phyloP scores from a whole-genome alignment of 2,329 filamentous ascomycete genomes.

The Trichothecium sympodiale region DNA sequence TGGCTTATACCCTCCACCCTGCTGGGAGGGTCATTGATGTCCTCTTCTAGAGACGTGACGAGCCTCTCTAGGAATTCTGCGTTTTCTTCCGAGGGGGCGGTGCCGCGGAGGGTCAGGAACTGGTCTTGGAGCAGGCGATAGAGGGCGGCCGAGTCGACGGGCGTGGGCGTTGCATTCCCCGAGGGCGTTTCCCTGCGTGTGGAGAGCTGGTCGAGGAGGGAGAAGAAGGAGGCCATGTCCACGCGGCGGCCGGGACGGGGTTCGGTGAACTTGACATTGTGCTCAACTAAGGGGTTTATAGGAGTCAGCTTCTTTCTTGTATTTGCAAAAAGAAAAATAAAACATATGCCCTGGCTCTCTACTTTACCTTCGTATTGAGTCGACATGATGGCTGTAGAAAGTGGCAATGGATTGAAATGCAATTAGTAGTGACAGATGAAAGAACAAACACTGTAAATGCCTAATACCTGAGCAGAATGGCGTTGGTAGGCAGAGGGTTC shows the following conservation, averaged over 20 bases:
- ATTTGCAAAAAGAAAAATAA: no score
- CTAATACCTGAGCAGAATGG: no score
- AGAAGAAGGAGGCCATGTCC: conserved; percentile 54
- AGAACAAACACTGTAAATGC: no score
- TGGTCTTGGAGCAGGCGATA: conserved; percentile 50
- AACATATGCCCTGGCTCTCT: no score
- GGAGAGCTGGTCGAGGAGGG: conserved; percentile 43
- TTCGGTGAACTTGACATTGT: conserved; percentile 42
- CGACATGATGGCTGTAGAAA: conserved; percentile 30
- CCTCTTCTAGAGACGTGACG: conserved; percentile 32
- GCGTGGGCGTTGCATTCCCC: conserved; percentile 46
- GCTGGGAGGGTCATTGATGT: conserved; percentile 41
- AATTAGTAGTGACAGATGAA: no score
- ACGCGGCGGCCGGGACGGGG: conserved; percentile 36
- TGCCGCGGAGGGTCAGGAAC: conserved; percentile 37
- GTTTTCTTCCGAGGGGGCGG: conserved; percentile 37
- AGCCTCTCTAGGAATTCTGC: conserved; percentile 38
- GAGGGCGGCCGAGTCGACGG: conserved; percentile 44
- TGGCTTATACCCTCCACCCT: conserved; percentile 44
- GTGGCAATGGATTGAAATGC: neutral
- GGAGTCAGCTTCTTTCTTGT: no score
- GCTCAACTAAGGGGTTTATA: conserved; percentile 39
- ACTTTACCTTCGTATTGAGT: conserved; percentile 44
- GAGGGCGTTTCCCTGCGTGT: no score
- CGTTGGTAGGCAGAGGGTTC: no score